phyloP scores from a whole-genome alignment of 805 yeast species.

The Grigorovia yakushimaensis region DNA sequence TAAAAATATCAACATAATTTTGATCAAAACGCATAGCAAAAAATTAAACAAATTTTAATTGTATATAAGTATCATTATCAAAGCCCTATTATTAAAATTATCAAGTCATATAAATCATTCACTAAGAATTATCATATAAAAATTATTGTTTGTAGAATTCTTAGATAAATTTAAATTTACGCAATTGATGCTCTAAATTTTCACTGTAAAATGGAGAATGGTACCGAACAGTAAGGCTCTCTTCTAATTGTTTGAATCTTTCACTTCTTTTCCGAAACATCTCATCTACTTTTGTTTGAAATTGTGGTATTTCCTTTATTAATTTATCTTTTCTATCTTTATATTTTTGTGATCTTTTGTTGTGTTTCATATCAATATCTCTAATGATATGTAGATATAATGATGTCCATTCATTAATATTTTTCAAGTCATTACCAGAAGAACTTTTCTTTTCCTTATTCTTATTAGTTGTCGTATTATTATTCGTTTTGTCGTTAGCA shows the following conservation, averaged over 20 bases:
- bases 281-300: constrained; percentile 13
- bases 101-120: too few relatives aligned
- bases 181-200: neutral
- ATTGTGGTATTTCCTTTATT: constrained; percentile 9
- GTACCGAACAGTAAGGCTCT: neutral
- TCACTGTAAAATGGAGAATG: constrained; percentile 7
- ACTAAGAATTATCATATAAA: too few relatives aligned
- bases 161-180: neutral
- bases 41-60: too few relatives aligned
- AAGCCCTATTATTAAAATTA: too few relatives aligned
- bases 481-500: too few relatives aligned
- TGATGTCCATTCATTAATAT: constrained; percentile 25
- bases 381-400: constrained; percentile 15
- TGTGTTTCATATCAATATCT: constrained; percentile 4
- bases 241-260: constrained; percentile 10
- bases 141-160: too few relatives aligned
- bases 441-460: too few relatives aligned
- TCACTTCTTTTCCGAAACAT: constrained; percentile 19
- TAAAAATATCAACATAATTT: too few relatives aligned
- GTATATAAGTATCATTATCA: too few relatives aligned
- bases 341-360: constrained; percentile 8
- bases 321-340: constrained; percentile 10
- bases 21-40: too few relatives aligned
- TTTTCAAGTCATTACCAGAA: too few relatives aligned
- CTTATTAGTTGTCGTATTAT: too few relatives aligned